Percentiles rank a stretch among this genome's conserved stretches.
phyloP scores from a whole-genome alignment of 2,329 filamentous ascomycete species.

The Penicillium glabrum region DNA sequence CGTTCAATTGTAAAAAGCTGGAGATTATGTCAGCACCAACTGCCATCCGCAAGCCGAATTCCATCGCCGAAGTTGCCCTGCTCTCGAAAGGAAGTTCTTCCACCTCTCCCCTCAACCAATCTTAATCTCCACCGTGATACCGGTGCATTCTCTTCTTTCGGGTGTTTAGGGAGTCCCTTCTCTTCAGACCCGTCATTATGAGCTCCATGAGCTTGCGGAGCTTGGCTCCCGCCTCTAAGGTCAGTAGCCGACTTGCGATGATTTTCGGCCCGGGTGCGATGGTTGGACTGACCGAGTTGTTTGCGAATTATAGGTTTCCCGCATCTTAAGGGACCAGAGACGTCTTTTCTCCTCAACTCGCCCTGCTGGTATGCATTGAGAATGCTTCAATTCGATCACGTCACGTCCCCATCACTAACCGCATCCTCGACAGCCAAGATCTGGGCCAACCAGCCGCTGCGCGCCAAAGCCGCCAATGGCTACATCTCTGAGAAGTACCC shows the following conservation, averaged over 20 bases:
- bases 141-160: conserved; percentile 23
- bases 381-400: conserved; percentile 13
- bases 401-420: conserved; percentile 22
- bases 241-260: conserved; percentile 31
- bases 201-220: conserved; percentile 52
- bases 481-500: conserved; percentile 89
- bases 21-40: conserved; percentile 38
- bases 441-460: conserved; percentile 79
- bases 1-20: conserved; percentile 5
- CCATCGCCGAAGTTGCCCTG: conserved; percentile 18
- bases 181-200: conserved; percentile 44
- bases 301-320: conserved; percentile 57
- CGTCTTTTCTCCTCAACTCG: conserved; percentile 86
- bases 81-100: conserved; percentile 17
- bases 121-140: conserved; percentile 10
- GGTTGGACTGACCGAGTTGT: conserved; percentile 22
- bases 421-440: conserved; percentile 65
- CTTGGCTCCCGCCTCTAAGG: conserved; percentile 50
- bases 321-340: conserved; percentile 62
- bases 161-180: conserved; percentile 26
- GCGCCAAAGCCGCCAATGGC: conserved; percentile 89
- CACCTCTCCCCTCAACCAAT: conserved; percentile 21
- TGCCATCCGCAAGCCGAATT: conserved; percentile 18
- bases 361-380: conserved; percentile 65
- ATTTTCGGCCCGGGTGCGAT: conserved; percentile 21